phyloP scores from a whole-genome alignment of 1,284 basidiomycete species.

The Trichosporon faecale region DNA sequence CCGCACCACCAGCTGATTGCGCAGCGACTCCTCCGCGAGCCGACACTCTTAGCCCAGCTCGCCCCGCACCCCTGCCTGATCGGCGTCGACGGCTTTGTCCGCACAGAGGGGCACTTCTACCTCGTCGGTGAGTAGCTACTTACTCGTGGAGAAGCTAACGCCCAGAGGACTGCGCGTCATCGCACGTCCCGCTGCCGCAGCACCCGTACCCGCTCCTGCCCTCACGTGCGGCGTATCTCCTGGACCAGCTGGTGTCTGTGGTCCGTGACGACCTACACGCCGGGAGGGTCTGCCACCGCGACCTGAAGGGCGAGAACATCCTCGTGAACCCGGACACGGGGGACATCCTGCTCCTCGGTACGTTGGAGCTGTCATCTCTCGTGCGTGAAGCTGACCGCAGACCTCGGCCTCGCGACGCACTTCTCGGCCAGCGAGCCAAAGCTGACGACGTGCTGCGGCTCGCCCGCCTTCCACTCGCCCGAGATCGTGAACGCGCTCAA shows the following conservation, averaged over 20 bases:
- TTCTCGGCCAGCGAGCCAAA: conserved; percentile 58
- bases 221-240: conserved; percentile 55
- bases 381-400: conserved; percentile 29
- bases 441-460: conserved; percentile 60
- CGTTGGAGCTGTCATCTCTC: conserved; percentile 10
- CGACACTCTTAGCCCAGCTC: conserved; percentile 57
- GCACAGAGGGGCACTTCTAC: conserved; percentile 59
- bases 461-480: conserved; percentile 56
- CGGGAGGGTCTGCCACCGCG: conserved; percentile 58
- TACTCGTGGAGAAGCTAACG: neutral
- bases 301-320: conserved; percentile 56
- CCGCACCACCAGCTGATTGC: conserved; percentile 60
- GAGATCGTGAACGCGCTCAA: conserved; percentile 57
- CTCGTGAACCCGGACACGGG: conserved; percentile 47
- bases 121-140: conserved; percentile 53
- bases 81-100: conserved; percentile 57
- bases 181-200: conserved; percentile 34
- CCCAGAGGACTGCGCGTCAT: conserved; percentile 38
- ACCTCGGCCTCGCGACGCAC: conserved; percentile 59
- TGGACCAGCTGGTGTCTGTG: conserved; percentile 58
- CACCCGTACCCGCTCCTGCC: conserved; percentile 48
- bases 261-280: conserved; percentile 56
- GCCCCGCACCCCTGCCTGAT: conserved; percentile 59
- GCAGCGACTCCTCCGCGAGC: conserved; percentile 57
- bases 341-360: conserved; percentile 53